Conservation (phyloP, 2,329 filamentous ascomycete genomes). For the Lecanicillium sp. region DNA sequence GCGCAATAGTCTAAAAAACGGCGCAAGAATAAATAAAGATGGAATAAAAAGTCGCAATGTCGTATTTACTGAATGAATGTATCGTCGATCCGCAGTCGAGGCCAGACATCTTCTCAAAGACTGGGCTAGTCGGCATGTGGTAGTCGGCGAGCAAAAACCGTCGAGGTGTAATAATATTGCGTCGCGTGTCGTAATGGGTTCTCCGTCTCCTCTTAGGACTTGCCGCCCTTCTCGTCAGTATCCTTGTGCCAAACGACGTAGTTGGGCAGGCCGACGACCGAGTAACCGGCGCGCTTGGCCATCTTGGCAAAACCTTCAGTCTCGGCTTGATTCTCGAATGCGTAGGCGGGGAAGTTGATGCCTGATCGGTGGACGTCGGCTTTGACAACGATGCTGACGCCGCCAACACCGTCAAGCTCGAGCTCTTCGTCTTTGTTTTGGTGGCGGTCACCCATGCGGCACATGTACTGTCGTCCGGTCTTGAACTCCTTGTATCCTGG, state of each 20-base stretch:
- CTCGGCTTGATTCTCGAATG: constrained; percentile 98
- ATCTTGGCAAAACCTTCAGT: constrained; percentile 98
- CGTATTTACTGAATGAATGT: constrained; percentile 9
- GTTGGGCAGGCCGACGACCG: constrained; percentile 88
- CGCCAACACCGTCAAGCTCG: constrained; percentile 89
- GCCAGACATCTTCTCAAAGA: constrained; percentile 6
- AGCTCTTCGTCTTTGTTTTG: constrained; percentile 90
- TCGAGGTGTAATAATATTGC: not conserved
- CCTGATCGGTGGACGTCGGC: constrained; percentile 97
- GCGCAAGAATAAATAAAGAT: not conserved
- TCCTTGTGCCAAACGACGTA: constrained; percentile 99
- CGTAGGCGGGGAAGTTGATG: constrained; percentile 94
- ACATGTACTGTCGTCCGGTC: constrained; percentile 86
- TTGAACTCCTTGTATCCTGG: constrained; percentile 87
- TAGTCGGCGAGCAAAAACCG: not conserved
- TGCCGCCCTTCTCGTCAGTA: constrained; percentile 89
- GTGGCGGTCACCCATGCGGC: constrained; percentile 84
- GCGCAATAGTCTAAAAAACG: constrained; percentile 9
- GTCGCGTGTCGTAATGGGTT: constrained; percentile 1
- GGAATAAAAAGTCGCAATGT: constrained; percentile 3
- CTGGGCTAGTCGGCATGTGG: not conserved
- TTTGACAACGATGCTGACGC: constrained; percentile 96
- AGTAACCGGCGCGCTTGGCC: constrained; percentile 92
- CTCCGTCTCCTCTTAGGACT: constrained; percentile 40
- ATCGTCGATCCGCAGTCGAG: not conserved